phyloP scores from a whole-genome alignment of 495 filamentous ascomycete genomes.

The Penicillium crystallinum region DNA sequence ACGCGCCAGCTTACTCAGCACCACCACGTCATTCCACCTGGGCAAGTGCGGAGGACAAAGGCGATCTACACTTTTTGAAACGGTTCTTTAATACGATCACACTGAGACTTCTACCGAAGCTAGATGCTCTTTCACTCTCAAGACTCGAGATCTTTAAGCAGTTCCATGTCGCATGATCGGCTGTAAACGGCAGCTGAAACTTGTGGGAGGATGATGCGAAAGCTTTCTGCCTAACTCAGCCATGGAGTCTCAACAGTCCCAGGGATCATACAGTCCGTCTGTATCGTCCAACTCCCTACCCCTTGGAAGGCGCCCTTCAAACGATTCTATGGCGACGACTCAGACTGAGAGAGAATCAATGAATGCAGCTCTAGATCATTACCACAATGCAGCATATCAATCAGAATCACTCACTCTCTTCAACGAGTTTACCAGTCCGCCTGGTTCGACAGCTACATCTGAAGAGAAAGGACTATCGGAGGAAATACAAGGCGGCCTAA shows the following conservation, averaged over 20 bases:
- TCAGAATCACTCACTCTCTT: constrained; percentile 79
- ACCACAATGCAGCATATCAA: constrained; percentile 76
- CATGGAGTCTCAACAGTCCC: constrained; percentile 40
- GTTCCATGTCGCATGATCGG: constrained; percentile 8
- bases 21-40: constrained; percentile 40
- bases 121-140: background rate
- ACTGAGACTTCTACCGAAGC: background rate
- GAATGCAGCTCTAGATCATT: constrained; percentile 71
- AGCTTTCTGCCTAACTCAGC: constrained; percentile 10
- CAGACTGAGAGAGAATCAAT: constrained; percentile 65
- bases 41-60: constrained; percentile 19
- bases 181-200: background rate
- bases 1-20: constrained; percentile 16
- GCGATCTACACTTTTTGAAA: constrained; percentile 4
- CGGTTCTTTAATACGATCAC: background rate
- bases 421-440: constrained; percentile 66
- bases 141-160: background rate
- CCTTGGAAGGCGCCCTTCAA: constrained; percentile 50
- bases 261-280: constrained; percentile 38
- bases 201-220: constrained; percentile 14
- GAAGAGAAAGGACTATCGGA: constrained; percentile 65
- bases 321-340: constrained; percentile 54
- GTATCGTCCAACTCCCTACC: constrained; percentile 41
- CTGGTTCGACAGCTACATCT: constrained; percentile 40
- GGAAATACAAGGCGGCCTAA: constrained; percentile 77